These are phyloP conservation scores for Flaveria brownii DNA, from an alignment of 129 eudicot genomes.

Conservation along the genomic window DNA sequence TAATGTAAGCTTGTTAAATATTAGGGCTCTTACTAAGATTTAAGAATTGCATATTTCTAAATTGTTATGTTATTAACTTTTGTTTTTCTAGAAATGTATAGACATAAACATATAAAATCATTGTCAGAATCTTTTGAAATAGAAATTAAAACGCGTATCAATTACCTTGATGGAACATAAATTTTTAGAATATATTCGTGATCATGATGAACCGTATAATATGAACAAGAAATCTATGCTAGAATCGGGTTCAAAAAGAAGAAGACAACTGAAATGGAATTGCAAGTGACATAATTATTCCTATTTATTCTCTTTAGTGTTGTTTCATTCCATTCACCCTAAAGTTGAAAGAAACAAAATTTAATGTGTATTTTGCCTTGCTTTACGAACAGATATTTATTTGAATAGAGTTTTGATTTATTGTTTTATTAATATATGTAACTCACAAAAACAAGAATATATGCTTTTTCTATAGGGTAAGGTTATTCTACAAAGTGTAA, in stretches of 20 bases:
- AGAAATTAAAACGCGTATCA: neutral
- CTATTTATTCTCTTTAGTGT: neutral
- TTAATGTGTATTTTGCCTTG: neutral
- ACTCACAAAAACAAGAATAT: too few relatives aligned
- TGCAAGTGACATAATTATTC: conserved; percentile 18
- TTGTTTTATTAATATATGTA: neutral
- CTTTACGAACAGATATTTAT: neutral
- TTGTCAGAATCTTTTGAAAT: neutral
- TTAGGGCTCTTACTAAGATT: neutral
- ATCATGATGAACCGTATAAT: conserved; percentile 30
- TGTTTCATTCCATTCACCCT: conserved; percentile 10
- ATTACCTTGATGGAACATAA: conserved; percentile 17
- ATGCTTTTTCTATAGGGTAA: too few relatives aligned
- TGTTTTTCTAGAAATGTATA: neutral
- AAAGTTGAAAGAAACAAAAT: conserved; percentile 2
- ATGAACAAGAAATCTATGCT: conserved; percentile 25
- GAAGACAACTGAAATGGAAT: conserved; percentile 13
- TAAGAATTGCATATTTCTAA: neutral
- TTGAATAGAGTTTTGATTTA: neutral
- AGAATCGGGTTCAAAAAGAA: conserved; percentile 35
- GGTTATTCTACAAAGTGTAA: too few relatives aligned
- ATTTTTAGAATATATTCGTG: conserved; percentile 31
- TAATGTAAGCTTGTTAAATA: too few relatives aligned
- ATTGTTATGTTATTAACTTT: neutral
- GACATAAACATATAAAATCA: too few relatives aligned